Percentiles rank a stretch among this genome's conserved stretches.
Conservation (phyloP, 2,329 filamentous ascomycete species). For the Neofusicoccum laricinum region DNA sequence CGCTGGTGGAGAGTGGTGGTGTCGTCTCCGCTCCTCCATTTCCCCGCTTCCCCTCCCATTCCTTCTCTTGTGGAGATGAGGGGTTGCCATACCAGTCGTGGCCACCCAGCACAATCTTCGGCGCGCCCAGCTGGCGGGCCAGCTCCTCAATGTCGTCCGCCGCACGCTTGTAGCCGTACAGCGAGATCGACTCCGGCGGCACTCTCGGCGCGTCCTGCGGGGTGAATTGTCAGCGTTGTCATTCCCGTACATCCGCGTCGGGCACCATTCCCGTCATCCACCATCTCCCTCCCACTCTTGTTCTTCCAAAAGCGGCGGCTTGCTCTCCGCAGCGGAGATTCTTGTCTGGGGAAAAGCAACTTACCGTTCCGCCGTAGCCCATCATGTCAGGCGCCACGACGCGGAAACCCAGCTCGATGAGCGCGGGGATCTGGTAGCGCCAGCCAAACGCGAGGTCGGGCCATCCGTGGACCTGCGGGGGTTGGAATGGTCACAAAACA, state of each 20-base stretch:
- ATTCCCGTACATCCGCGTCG: background rate
- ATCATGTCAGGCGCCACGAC: conserved; percentile 84
- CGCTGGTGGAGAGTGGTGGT: too few relatives aligned
- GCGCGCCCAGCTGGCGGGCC: conserved; percentile 55
- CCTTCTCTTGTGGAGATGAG: background rate
- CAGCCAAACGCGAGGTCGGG: conserved; percentile 82
- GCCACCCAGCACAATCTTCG: conserved; percentile 73
- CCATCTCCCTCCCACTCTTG: background rate
- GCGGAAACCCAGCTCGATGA: conserved; percentile 68
- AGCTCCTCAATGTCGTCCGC: conserved; percentile 74
- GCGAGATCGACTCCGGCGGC: conserved; percentile 58
- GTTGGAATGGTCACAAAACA: background rate
- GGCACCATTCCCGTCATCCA: background rate
- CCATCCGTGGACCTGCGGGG: conserved; percentile 66
- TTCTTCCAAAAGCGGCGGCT: background rate
- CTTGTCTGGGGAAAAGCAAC: conserved; percentile 1
- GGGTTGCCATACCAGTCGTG: conserved; percentile 68
- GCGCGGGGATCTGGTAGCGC: conserved; percentile 81
- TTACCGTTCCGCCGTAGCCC: conserved; percentile 75
- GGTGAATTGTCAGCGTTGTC: background rate
- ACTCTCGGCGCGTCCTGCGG: conserved; percentile 44
- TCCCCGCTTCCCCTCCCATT: background rate
- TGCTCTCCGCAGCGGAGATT: background rate
- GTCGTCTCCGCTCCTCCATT: background rate
- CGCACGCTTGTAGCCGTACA: conserved; percentile 71